Evolutionary conservation across 345 rosid species (phyloP).

Genomic region (Bruguiera parviflora): DNA sequence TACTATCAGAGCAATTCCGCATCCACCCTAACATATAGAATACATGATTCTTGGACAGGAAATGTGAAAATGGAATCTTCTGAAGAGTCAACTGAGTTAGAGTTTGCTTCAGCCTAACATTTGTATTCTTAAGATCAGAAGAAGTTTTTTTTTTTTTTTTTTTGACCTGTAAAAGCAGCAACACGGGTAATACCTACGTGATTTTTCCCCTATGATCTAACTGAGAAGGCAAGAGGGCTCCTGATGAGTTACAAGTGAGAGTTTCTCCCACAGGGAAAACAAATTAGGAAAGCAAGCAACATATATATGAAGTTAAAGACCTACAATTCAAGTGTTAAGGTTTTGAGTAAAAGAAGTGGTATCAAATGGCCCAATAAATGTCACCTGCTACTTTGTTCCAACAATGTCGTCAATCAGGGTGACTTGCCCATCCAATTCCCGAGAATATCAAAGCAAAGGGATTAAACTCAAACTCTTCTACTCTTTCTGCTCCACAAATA

Average conservation of each 20-base stretch:
- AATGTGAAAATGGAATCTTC: constrained; percentile 1
- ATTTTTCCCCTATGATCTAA: constrained; percentile 4
- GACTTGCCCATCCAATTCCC: constrained; percentile 84
- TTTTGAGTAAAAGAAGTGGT: too few relatives aligned
- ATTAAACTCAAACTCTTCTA: neutral
- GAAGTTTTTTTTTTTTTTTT: constrained; percentile 48
- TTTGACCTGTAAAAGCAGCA: constrained; percentile 40
- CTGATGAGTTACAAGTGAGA: too few relatives aligned
- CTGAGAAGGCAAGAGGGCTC: neutral
- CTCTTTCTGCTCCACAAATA: neutral
- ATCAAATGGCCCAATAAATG: too few relatives aligned
- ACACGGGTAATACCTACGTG: neutral
- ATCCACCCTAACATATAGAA: neutral
- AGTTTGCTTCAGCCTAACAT: constrained; percentile 71
- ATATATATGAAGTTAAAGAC: too few relatives aligned
- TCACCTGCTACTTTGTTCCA: too few relatives aligned
- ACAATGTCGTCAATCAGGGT: constrained; percentile 70
- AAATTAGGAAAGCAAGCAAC: too few relatives aligned
- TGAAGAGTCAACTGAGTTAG: constrained; percentile 46
- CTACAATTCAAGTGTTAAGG: too few relatives aligned
- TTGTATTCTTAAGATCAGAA: constrained; percentile 61
- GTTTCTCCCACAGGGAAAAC: too few relatives aligned
- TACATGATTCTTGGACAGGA: neutral
- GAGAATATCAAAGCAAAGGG: constrained; percentile 15
- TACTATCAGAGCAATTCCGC: neutral